These are phyloP conservation scores for Eutrema japonicum DNA, from an alignment of 345 rosid genomes.

Conservation along the genomic window DNA sequence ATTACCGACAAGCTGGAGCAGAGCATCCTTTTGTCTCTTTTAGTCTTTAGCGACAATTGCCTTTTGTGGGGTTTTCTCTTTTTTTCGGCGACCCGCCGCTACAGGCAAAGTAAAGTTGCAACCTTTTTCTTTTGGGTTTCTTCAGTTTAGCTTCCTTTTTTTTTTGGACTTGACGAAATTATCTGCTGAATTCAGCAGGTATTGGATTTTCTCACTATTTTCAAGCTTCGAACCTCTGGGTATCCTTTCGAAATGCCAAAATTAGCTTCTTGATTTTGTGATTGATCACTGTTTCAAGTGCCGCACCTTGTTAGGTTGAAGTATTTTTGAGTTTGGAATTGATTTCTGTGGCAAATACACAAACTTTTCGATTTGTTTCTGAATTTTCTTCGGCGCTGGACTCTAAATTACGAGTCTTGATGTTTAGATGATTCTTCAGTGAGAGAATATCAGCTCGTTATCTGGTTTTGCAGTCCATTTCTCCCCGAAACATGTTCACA, in stretches of 20 bases:
- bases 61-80: conserved; percentile 29
- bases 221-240: conserved; percentile 36
- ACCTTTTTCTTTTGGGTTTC: conserved; percentile 12
- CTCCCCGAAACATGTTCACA: background rate
- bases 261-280: conserved; percentile 32
- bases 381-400: background rate
- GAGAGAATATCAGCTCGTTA: background rate
- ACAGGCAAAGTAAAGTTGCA: conserved; percentile 30
- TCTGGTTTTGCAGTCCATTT: background rate
- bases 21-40: conserved; percentile 29
- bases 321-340: conserved; percentile 6
- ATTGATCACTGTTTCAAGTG: conserved; percentile 29
- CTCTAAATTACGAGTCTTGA: conserved; percentile 14
- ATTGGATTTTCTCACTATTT: conserved; percentile 28
- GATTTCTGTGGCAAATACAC: conserved; percentile 3
- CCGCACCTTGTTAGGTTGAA: conserved; percentile 20
- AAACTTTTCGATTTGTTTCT: conserved; percentile 15
- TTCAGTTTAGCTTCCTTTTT: background rate
- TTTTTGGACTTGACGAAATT: conserved; percentile 23
- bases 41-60: conserved; percentile 13
- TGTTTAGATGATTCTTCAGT: conserved; percentile 21
- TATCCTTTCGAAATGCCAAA: conserved; percentile 26
- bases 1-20: conserved; percentile 28
- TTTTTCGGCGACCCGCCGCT: conserved; percentile 36
- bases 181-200: conserved; percentile 40